Conservation (phyloP, 176 grass and related monocot genomes). For the Puya raimondii region DNA sequence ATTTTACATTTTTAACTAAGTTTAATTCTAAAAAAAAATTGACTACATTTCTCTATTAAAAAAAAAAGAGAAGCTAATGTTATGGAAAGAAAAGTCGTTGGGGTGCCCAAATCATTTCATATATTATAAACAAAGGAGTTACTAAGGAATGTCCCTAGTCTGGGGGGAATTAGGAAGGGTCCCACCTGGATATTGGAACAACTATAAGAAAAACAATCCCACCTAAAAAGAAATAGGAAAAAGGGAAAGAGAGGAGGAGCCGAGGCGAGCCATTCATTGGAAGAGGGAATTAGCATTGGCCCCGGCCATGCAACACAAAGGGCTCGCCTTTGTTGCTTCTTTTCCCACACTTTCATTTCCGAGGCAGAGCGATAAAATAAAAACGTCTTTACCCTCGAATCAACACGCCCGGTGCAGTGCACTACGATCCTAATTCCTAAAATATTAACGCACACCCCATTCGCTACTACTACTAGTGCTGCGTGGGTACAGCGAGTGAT, state of each 20-base stretch:
- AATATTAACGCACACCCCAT: background rate
- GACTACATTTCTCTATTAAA: no score
- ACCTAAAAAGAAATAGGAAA: background rate
- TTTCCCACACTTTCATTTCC: conserved; percentile 1
- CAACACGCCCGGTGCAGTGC: no score
- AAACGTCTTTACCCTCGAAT: no score
- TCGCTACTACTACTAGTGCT: background rate
- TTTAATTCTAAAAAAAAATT: no score
- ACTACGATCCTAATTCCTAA: background rate
- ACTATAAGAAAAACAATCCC: background rate
- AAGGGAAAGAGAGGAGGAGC: background rate
- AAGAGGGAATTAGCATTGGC: background rate
- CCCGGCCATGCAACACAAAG: background rate
- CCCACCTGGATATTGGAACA: background rate
- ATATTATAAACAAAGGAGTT: no score
- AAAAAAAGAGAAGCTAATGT: no score
- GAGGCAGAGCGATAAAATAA: background rate
- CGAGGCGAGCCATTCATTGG: background rate
- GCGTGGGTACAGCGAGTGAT: background rate
- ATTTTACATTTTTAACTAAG: no score
- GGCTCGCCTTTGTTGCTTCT: background rate
- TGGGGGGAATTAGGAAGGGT: no score
- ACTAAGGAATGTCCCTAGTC: no score
- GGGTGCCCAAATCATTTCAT: no score
- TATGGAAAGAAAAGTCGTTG: no score